Percentiles rank a stretch among this genome's conserved stretches.
Conservation (phyloP, 352 stramenopile species). For the Globisporangium uncinulatum region DNA sequence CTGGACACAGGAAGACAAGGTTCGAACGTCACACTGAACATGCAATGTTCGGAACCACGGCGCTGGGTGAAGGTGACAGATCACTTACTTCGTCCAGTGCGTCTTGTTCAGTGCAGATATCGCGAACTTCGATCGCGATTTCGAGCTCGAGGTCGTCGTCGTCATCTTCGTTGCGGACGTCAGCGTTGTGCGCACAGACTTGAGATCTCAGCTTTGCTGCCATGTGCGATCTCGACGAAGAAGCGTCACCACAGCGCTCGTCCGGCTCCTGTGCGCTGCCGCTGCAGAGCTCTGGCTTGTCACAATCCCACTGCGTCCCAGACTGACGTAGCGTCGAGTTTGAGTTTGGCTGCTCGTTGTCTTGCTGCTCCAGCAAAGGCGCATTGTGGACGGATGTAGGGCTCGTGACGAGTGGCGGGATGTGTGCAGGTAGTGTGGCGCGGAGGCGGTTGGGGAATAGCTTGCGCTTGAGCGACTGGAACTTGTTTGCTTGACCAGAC, state of each 20-base stretch:
- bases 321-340: too few species aligned
- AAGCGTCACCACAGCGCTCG: too few species aligned
- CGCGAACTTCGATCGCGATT: conserved; percentile 25
- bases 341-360: too few species aligned
- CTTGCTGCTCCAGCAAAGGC: background rate
- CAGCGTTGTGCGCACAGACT: background rate
- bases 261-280: background rate
- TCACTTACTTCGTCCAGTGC: conserved; percentile 31
- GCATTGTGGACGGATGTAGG: conserved; percentile 20
- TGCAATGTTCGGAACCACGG: too few species aligned
- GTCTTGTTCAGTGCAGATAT: conserved; percentile 23
- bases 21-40: too few species aligned
- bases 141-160: conserved; percentile 36
- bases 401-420: conserved; percentile 40
- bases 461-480: conserved; percentile 47
- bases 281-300: too few species aligned
- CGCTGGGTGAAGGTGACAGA: too few species aligned
- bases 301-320: too few species aligned
- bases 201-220: background rate
- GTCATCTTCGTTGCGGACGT: conserved; percentile 12
- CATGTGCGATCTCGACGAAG: background rate
- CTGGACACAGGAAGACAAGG: too few species aligned
- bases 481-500: conserved; percentile 18
- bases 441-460: conserved; percentile 49
- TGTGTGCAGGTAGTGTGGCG: conserved; percentile 24